These are phyloP conservation scores for Vachellia pachyceras DNA, from an alignment of 306 rosid species.

Conservation along the genomic window DNA sequence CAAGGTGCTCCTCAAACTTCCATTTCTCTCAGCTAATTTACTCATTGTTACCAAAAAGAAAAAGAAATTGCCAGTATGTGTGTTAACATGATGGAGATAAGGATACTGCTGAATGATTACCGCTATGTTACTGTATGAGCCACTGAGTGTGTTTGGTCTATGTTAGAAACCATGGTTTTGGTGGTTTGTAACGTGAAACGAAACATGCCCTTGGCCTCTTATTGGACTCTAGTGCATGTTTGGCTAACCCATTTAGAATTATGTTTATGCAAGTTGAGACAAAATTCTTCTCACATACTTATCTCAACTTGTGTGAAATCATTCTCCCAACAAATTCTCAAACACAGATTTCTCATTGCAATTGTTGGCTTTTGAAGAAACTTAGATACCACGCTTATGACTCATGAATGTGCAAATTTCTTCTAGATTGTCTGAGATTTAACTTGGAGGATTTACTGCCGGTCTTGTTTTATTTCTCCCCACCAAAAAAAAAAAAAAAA, in stretches of 20 bases:
- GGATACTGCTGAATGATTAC: not conserved
- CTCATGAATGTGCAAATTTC: not conserved
- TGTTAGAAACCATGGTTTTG: not conserved
- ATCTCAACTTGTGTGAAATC: too few relatives aligned
- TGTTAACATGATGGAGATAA: not conserved
- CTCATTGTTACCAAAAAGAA: not conserved
- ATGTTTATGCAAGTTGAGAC: too few relatives aligned
- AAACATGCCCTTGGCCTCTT: not conserved
- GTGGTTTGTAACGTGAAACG: not conserved
- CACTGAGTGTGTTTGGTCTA: not conserved
- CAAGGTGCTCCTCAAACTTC: constrained; percentile 59
- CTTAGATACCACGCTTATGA: too few relatives aligned
- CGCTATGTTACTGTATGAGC: not conserved
- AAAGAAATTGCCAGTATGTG: not conserved
- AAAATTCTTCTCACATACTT: too few relatives aligned
- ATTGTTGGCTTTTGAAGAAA: not conserved
- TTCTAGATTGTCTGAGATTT: not conserved
- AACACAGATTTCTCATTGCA: not conserved
- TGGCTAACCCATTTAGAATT: too few relatives aligned
- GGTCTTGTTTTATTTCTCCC: not conserved
- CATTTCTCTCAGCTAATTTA: not conserved
- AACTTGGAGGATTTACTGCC: not conserved
- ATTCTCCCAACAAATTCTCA: too few relatives aligned
- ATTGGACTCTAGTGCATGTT: too few relatives aligned
- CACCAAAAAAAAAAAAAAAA: not conserved